Base-by-base conservation (phyloP, 176 grass and related monocot genomes). In the Ananas comosus region DNA sequence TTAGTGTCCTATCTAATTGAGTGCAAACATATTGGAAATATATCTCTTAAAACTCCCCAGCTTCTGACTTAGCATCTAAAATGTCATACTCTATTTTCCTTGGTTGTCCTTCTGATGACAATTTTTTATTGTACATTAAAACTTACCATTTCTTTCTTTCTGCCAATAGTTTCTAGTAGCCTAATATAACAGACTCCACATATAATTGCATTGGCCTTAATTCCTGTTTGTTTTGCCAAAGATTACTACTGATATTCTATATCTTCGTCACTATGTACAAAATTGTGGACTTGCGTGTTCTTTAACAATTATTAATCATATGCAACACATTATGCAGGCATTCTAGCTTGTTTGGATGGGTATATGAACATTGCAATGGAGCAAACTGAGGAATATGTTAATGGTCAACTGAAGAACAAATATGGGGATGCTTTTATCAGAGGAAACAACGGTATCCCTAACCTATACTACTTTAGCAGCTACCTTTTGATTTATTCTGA, bases 381-480 rank as follows among this genome's bases (percentile, higher is more conserved):
- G 12, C 75, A 77, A 63, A 77, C 75, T 10, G 75, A 77, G 27
- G 75, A 77, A 21, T 77, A 77, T 29, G 75, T 77, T 8, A 77
- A 77, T 25, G 75, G 75, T 17, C 75, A 77, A 47, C 65, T 77
- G 12, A 77, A 77, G 28, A 77, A 77, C 17, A 77, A 83, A 68
- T 83, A 79, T 16, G 81, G 81, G 10, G 81, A 83, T 49, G 81
- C 81, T 29, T 83, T 83, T 56, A 83, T 83, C 29, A 78, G 81
- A 72, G 81, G 81, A 54, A 83, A 83, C 69, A 83, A 83, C 18
- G 81, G 81, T 83, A 69, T 48, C 3, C 1, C 9, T 28, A 16
- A 49, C 63, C 54, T 51, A 80, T n/a, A 28, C 12, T 33, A 42
- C 47, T 2, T 42, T 23, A 11, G 8, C 52, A n/a, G 16, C 13